Conservation (phyloP, 2,329 filamentous ascomycete species). For the Tolypocladium pustulatum region DNA sequence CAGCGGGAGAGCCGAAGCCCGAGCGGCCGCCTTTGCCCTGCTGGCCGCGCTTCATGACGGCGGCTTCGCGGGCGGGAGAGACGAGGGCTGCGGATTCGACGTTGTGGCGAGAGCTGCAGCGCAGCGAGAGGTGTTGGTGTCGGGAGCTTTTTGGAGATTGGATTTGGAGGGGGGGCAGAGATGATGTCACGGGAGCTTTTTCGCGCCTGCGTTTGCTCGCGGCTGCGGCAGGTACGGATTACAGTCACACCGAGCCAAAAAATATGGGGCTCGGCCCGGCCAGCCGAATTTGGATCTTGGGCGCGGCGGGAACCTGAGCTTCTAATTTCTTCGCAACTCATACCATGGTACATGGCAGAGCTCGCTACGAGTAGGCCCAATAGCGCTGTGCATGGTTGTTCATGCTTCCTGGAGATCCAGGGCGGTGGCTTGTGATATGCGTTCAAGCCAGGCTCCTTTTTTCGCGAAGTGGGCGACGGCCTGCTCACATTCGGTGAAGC, state of each 20-base stretch:
- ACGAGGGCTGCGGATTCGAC: neutral
- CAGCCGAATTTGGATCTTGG: neutral
- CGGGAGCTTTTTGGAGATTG: neutral
- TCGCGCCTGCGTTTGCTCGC: neutral
- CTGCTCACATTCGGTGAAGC: too few species aligned
- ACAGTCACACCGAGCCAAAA: neutral
- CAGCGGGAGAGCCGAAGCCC: neutral
- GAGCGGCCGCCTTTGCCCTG: slow-evolving; percentile 1
- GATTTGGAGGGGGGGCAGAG: neutral
- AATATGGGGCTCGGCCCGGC: neutral
- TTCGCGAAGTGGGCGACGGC: too few species aligned
- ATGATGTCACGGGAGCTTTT: neutral
- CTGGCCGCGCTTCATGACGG: slow-evolving; percentile 2
- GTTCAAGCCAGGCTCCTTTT: too few species aligned
- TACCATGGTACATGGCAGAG: too few species aligned
- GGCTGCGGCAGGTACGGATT: neutral
- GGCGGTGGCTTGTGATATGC: too few species aligned
- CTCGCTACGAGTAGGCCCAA: too few species aligned
- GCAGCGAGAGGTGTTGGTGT: neutral
- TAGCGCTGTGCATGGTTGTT: too few species aligned
- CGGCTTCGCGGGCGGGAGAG: neutral
- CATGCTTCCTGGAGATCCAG: too few species aligned
- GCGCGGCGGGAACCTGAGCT: too few species aligned
- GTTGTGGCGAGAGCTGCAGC: neutral
- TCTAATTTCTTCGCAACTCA: too few species aligned